Evolutionary conservation across 2,329 filamentous ascomycete species (phyloP), one percentile per base, ranked within the genome.

Genomic region (Colletotrichum lupini): DNA sequence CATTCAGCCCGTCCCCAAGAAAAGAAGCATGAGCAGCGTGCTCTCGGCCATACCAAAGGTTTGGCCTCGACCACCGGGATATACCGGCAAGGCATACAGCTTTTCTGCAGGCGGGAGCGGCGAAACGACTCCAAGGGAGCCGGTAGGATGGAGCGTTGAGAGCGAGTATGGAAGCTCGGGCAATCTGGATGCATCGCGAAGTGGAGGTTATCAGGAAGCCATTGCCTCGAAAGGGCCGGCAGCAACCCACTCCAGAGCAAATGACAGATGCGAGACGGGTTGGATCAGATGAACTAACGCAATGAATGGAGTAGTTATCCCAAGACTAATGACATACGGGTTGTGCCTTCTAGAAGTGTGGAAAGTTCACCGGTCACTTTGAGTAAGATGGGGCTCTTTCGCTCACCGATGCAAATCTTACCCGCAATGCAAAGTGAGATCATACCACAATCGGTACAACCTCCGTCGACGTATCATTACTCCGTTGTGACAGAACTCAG

Each of bases 31-130:
- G 12, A 72, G 72, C 72, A 73, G 72, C 6, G 64, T 59, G 26
- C 46, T 69, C 64, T 74, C 42, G 32, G 56, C 70, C 28, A n/a
- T 67, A 59, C 63, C 14, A 58, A 75, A 12, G 30, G 53, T 75
- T 19, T 82, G 78, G 78, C 80, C 79, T 2, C 76, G 78, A 73
- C 79, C 79, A 49, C 79, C 80, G 1, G 78, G 77, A 7, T 77
- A 78, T 63, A 68, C 61, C 1, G 77, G 77, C 2, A 75, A 75
- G 63, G 68, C 76, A 22, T 79, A 78, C 63, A 78, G 76, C 52
- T 76, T 78, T 62, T 78, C 78, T 35, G 71, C 77, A 9, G 79
- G 77, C 30, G 78, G 77, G 32, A 77, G 74, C 22, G 76, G 75
- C 14, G 70, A 68, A 49, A 75, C 76, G 37, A 77, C 74, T 28